phyloP scores from a whole-genome alignment of 192 early-diverging fungal genomes.

The Pilaira anomala region DNA sequence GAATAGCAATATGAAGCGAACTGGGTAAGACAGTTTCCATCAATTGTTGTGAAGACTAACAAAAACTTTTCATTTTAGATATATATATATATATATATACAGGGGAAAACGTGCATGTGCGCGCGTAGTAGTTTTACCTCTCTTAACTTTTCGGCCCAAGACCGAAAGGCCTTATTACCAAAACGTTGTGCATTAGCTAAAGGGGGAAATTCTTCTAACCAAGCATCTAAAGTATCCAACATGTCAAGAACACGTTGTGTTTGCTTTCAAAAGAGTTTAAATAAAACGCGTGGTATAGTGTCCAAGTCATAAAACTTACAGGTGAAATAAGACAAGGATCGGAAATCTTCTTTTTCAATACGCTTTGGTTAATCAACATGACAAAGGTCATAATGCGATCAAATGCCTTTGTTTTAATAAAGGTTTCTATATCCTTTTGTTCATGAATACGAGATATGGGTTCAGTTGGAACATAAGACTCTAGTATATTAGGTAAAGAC shows the following conservation, averaged over 20 bases:
- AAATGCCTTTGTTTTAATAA: slow-evolving; percentile 66
- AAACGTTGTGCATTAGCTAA: slow-evolving; percentile 72
- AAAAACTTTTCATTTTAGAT: no score
- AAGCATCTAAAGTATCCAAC: slow-evolving; percentile 62
- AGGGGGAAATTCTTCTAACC: slow-evolving; percentile 81
- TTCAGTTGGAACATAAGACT: slow-evolving; percentile 36
- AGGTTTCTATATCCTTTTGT: slow-evolving; percentile 53
- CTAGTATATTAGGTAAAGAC: slow-evolving; percentile 13
- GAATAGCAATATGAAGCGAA: slow-evolving; percentile 45
- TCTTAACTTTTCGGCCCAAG: slow-evolving; percentile 61
- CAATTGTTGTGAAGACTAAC: slow-evolving; percentile 1
- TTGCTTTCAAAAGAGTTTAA: slow-evolving; percentile 24
- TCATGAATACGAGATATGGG: slow-evolving; percentile 60
- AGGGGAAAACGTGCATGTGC: no score
- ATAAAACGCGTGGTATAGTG: neutral
- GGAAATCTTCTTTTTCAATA: slow-evolving; percentile 59
- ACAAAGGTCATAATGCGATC: slow-evolving; percentile 69
- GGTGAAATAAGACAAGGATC: slow-evolving; percentile 55
- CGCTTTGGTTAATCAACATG: slow-evolving; percentile 67
- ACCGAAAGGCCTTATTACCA: slow-evolving; percentile 90
- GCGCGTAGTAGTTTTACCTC: slow-evolving; percentile 40
- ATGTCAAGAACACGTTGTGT: slow-evolving; percentile 51
- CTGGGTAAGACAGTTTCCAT: slow-evolving; percentile 36
- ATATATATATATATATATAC: no score
- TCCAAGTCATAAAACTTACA: slow-evolving; percentile 44